phyloP scores from a whole-genome alignment of 768 basidiomycete species.

The Grammothele lineata region DNA sequence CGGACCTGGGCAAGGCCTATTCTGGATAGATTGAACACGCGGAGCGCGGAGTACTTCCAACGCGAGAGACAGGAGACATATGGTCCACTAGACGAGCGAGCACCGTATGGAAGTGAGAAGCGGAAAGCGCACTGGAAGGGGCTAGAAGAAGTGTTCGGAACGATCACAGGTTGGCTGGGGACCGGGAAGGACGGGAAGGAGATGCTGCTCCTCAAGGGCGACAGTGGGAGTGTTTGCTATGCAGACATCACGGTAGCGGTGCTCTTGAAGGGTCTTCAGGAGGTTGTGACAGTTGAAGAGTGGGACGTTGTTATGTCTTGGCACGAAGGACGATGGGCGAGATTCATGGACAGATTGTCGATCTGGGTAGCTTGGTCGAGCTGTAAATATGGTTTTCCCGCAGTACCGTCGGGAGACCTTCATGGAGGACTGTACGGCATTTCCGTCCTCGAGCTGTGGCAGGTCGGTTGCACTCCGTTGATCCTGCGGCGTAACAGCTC shows the following conservation, averaged over 20 bases:
- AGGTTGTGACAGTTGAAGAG: conserved; percentile 28
- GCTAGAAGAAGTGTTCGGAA: conserved; percentile 24
- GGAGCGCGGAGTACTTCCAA: conserved; percentile 27
- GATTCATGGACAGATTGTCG: conserved; percentile 26
- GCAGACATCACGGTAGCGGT: conserved; percentile 31
- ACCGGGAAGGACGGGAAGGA: conserved; percentile 21
- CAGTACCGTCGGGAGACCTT: too few species aligned
- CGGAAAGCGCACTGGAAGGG: conserved; percentile 35
- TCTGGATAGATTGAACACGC: neutral
- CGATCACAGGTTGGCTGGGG: conserved; percentile 27
- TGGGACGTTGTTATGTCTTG: conserved; percentile 37
- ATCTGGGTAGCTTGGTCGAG: too few species aligned
- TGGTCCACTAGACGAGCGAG: conserved; percentile 35
- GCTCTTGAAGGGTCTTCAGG: conserved; percentile 29
- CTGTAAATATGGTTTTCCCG: too few species aligned
- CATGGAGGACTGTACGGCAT: too few species aligned
- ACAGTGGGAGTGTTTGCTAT: conserved; percentile 26
- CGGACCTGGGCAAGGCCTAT: conserved; percentile 5
- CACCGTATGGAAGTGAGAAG: conserved; percentile 24
- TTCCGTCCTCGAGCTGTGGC: too few species aligned
- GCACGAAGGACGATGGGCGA: conserved; percentile 39
- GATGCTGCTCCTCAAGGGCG: conserved; percentile 30
- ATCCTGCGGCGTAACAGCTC: too few species aligned
- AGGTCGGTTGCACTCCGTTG: too few species aligned
- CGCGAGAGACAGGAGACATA: conserved; percentile 26